Conservation (phyloP, 768 basidiomycete species). For the Leccinum broughii region DNA sequence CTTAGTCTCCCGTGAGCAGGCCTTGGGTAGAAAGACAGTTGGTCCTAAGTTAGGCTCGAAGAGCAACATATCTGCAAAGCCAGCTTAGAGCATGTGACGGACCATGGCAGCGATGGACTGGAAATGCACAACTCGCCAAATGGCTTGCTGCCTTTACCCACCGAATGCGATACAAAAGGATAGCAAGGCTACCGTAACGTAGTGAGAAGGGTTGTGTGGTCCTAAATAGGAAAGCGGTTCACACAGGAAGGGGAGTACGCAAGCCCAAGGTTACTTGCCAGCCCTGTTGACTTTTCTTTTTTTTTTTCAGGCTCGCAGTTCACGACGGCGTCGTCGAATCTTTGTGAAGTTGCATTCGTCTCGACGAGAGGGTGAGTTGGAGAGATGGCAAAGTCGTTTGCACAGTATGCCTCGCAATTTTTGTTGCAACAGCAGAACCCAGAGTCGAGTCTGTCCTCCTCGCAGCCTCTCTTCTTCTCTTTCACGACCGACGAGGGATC, state of each 20-base stretch:
- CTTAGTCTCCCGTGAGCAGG: too few species aligned
- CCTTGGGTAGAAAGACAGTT: too few species aligned
- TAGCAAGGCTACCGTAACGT: neutral
- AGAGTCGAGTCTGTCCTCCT: conserved; percentile 56
- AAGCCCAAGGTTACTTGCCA: conserved; percentile 25
- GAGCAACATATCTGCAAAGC: neutral
- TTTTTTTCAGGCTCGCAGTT: conserved; percentile 11
- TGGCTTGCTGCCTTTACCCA: neutral
- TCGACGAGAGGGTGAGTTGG: conserved; percentile 22
- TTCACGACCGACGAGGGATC: conserved; percentile 75
- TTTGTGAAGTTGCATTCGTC: conserved; percentile 14
- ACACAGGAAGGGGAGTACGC: conserved; percentile 22
- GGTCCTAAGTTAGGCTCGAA: too few species aligned
- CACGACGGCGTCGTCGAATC: conserved; percentile 11
- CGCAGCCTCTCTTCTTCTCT: conserved; percentile 85
- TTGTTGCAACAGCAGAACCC: conserved; percentile 57
- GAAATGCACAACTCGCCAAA: neutral
- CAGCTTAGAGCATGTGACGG: neutral
- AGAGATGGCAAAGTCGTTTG: conserved; percentile 69
- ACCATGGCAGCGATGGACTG: neutral
- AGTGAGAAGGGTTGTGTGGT: neutral
- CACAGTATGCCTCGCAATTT: conserved; percentile 81
- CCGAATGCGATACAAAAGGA: neutral
- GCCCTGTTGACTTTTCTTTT: conserved; percentile 1
- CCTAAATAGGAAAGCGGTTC: conserved; percentile 18